A percentile compares a stretch with the other conserved stretches of the same genome.
Conservation (phyloP, 441 rosid genomes). For the Adansonia rubrostipa region DNA sequence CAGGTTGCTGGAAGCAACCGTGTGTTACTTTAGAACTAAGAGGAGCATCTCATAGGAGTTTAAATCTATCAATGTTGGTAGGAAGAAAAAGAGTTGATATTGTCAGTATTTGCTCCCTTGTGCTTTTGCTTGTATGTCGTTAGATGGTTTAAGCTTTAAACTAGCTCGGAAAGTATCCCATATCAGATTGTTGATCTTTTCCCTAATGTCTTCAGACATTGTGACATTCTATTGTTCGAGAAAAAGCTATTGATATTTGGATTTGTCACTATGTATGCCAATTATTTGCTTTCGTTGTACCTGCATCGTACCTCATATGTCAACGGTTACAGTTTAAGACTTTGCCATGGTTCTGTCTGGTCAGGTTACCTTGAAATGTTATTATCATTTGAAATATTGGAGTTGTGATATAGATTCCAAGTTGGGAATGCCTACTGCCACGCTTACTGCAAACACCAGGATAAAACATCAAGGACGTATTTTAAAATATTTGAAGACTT, state of each 20-base stretch:
- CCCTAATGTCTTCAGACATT: background rate
- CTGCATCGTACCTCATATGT: background rate
- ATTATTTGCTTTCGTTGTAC: background rate
- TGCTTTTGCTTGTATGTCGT: conserved; percentile 3
- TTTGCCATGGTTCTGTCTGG: background rate
- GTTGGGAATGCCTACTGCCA: background rate
- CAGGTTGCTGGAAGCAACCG: conserved; percentile 19
- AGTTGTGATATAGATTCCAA: background rate
- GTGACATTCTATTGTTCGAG: conserved; percentile 3
- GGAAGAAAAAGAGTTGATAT: conserved; percentile 7
- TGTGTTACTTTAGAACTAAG: conserved; percentile 4
- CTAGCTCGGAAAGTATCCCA: background rate
- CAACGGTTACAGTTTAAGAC: too few relatives aligned
- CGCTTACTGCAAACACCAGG: background rate
- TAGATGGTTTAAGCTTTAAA: conserved; percentile 9
- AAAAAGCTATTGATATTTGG: background rate
- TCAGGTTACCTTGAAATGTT: background rate
- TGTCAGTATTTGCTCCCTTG: conserved; percentile 14
- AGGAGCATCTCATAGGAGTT: background rate
- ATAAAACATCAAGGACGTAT: background rate
- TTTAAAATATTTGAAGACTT: background rate
- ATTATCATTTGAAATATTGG: background rate
- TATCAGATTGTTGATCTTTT: background rate
- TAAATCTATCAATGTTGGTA: conserved; percentile 6
- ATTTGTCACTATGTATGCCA: conserved; percentile 11